Evolutionary conservation across 257 asterid species (phyloP).

Genomic region (Solanum habrochaites): DNA sequence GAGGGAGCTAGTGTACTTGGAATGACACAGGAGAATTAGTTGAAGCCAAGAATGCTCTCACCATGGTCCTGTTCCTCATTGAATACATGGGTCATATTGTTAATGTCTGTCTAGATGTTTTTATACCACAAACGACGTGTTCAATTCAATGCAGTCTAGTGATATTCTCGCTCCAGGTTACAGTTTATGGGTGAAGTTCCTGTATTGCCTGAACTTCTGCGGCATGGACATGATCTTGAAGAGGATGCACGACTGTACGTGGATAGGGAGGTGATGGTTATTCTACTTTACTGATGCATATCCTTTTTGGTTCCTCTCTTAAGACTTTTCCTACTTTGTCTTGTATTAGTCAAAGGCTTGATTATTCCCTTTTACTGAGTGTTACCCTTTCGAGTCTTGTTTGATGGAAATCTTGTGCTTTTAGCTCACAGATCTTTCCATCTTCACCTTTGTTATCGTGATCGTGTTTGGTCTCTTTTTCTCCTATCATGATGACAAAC

Average conservation of each 20-base stretch:
- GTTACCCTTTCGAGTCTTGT: not conserved
- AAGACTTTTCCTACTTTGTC: not conserved
- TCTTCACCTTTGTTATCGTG: not conserved
- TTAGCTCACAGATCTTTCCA: not conserved
- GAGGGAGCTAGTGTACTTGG: not conserved
- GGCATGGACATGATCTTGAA: not conserved
- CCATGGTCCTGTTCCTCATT: not conserved
- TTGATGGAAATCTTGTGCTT: not conserved
- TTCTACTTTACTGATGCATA: not conserved
- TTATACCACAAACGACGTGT: not conserved
- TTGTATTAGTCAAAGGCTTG: not conserved
- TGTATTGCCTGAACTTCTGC: not conserved
- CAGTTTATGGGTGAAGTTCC: not conserved
- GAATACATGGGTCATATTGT: not conserved
- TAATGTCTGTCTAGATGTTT: not conserved
- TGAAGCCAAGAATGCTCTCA: not conserved
- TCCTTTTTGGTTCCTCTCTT: not conserved
- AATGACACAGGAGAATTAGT: not conserved
- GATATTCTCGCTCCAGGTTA: not conserved
- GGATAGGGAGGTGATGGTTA: not conserved
- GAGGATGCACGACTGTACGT: not conserved
- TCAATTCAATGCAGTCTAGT: not conserved
- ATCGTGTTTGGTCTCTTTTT: not conserved
- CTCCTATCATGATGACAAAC: not conserved
- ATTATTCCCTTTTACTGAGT: not conserved